phyloP scores from a whole-genome alignment of 225 moss, liverwort and hornwort species.

The Climacium dendroides region DNA sequence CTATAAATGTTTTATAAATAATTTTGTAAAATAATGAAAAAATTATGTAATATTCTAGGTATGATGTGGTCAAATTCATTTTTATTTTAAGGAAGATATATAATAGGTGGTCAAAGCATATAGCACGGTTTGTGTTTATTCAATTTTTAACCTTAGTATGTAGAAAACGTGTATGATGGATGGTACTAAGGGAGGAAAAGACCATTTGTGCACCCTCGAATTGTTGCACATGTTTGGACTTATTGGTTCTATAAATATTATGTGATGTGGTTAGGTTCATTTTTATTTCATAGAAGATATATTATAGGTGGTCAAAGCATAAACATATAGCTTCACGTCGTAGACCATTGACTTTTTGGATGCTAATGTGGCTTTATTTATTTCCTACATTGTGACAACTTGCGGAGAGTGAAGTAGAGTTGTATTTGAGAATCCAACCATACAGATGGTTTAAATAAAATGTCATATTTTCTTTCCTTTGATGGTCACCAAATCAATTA shows the following conservation, averaged over 20 bases:
- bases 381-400: not conserved
- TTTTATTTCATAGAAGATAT: not conserved
- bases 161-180: not conserved
- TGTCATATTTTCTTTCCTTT: not conserved
- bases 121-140: not conserved
- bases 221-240: not conserved
- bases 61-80: not conserved
- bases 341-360: not conserved
- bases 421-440: not conserved
- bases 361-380: not conserved
- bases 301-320: not conserved
- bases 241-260: not conserved
- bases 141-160: not conserved
- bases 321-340: not conserved
- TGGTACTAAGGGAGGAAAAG: not conserved
- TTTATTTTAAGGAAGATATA: not conserved
- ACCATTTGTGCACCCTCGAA: too few relatives aligned
- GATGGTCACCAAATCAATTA: not conserved
- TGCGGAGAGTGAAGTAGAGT: not conserved
- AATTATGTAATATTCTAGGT: rapidly evolving
- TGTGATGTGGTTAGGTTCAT: not conserved
- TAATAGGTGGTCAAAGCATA: not conserved
- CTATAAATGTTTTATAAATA: not conserved
- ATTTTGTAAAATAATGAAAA: not conserved
- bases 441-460: not conserved